Evolutionary conservation across 371 early-diverging fungal species (phyloP), one percentile per base, ranked within the genome.

Genomic region (Mucor plumbeus): DNA sequence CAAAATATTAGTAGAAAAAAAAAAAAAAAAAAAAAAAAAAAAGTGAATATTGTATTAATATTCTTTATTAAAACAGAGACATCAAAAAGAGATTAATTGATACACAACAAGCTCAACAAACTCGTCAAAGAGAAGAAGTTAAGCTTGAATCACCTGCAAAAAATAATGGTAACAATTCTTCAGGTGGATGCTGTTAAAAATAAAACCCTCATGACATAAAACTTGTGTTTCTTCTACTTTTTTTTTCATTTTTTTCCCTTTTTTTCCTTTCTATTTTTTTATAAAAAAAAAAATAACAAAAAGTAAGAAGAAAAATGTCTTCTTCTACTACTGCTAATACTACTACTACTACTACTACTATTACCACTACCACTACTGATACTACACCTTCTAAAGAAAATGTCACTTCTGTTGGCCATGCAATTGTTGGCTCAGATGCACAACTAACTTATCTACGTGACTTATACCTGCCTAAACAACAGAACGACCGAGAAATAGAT

Each of bases 51-150:
- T 3, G 26, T 26, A 26, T 26, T 26, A 26, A 26, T 26, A 26
- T 26, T 26, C 26, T 26, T 3, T 26, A 26, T 26, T 26, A 26
- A 26, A 26, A 38, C 35, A 79, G 82, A 69, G 81, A 83, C 43
- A 83, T 83, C 47, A 81, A 83, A 69, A 83, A 79, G 70, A 76
- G 81, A 61, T 75, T 77, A 71, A 78, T 83, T 53, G 83, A 82
- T 67, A 82, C 78, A 36, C 78, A 80, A 61, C 83, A 80, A 62
- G 73, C 79, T 33, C 79, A 79, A 63, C 82, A 82, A 43, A 75
- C 77, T 35, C 77, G 82, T 53, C 78, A 81, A 67, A 71, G 75
- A 68, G 82, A 82, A 63, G 79, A 82, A 58, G 79, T 82, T 17
- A 75, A 63, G 61, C 61, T 82, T 35, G 82, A 82, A 60, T 60